phyloP scores from a whole-genome alignment of 768 basidiomycete genomes.

The Tulasnella calospora region DNA sequence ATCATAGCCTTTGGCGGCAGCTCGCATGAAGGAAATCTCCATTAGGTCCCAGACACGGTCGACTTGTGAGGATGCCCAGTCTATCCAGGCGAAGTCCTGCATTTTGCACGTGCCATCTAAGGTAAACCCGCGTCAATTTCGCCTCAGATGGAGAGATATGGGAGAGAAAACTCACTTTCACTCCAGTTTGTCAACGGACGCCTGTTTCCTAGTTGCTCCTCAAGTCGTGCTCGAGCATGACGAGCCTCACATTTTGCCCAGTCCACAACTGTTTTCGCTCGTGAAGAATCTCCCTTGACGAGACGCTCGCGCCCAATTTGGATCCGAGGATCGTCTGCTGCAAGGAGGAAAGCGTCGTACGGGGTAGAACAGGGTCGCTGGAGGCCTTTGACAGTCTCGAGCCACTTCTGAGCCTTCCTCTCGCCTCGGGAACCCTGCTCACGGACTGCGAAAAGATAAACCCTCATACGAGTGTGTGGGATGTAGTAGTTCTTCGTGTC shows the following conservation, averaged over 20 bases:
- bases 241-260: conserved; percentile 92
- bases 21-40: conserved; percentile 83
- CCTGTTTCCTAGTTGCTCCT: conserved; percentile 75
- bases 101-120: conserved; percentile 77
- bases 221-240: conserved; percentile 79
- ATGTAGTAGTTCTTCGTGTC: conserved; percentile 91
- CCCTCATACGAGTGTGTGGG: conserved; percentile 89
- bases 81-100: conserved; percentile 86
- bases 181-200: conserved; percentile 91
- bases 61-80: conserved; percentile 90
- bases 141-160: background rate
- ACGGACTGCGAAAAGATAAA: conserved; percentile 77
- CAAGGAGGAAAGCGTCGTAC: conserved; percentile 85
- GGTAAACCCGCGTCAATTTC: background rate
- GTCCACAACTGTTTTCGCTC: conserved; percentile 66
- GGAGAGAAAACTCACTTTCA: conserved; percentile 52
- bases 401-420: conserved; percentile 61
- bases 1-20: conserved; percentile 74
- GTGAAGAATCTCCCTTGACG: conserved; percentile 59
- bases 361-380: conserved; percentile 83
- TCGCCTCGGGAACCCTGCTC: conserved; percentile 33
- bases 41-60: conserved; percentile 94
- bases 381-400: conserved; percentile 49
- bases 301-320: conserved; percentile 83
- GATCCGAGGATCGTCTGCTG: conserved; percentile 86